Evolutionary conservation across 2,329 filamentous ascomycete genomes (phyloP), one percentile per base, ranked within the genome.

Genomic region (Pestalotiopsis sp.): DNA sequence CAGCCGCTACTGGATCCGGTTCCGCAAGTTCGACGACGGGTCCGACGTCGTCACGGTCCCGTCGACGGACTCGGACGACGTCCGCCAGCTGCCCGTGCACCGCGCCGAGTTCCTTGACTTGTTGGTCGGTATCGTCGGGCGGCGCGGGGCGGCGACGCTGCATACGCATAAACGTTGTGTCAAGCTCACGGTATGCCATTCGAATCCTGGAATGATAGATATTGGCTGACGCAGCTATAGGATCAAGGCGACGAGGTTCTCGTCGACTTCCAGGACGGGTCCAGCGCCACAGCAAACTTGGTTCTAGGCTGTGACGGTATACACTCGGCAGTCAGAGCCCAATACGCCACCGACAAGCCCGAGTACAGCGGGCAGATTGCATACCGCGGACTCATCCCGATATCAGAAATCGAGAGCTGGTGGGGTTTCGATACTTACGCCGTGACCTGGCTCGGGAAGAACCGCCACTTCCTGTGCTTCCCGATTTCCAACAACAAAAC

Each of bases 391-490:
- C 26, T 73, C 39, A 68, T 72, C 30, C 68, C 73, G 2, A 71
- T 73, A 22, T 59, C 67, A 4, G 39, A 67, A 2, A 40, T 73
- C 17, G 39, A 69, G 24, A 67, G 67, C 59, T 76, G 75, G 75
- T 76, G 75, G 75, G 69, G 71, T 3, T 65, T 75, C 13, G 66
- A 68, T 14, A 71, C 73, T 24, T 74, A 75, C 63, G 67, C 73
- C 9, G 70, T 64, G 30, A 70, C 75, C 35, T 81, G 78, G 78
- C 68, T 78, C 5, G 78, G 74, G 0, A 77, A 75, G 44, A 74
- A 75, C 66, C 73, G 74, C 66, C 80, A 82, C 71, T 75, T 81
- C 39, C 73, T 82, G 7, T 70, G 73, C 17, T 81, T 78, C 66
- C 78, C 80, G 3, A 81, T 82, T 64, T 70, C 70, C 11, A 63